Evolutionary conservation across 2,329 filamentous ascomycete genomes (phyloP).

Genomic region (Corynespora cassiicola): DNA sequence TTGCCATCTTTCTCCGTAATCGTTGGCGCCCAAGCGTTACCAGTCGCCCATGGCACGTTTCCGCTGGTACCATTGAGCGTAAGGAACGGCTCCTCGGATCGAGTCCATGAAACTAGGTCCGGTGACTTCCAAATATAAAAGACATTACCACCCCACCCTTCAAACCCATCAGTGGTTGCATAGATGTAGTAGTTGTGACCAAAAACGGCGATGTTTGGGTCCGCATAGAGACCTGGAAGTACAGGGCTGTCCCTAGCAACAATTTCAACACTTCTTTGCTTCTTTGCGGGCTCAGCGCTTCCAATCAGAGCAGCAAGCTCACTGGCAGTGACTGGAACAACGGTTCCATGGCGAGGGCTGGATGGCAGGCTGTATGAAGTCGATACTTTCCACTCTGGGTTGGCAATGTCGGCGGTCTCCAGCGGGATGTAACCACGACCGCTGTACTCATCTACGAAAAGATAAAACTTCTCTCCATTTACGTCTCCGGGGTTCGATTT

Average conservation of each 20-base stretch:
- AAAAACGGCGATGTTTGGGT: slow-evolving; percentile 36
- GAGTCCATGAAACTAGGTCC: slow-evolving; percentile 33
- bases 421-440: slow-evolving; percentile 61
- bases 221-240: slow-evolving; percentile 30
- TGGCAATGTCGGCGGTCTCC: slow-evolving; percentile 57
- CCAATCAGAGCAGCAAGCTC: slow-evolving; percentile 48
- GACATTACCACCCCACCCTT: slow-evolving; percentile 31
- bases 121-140: slow-evolving; percentile 36
- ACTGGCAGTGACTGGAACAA: slow-evolving; percentile 58
- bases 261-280: too few species aligned
- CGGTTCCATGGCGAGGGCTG: slow-evolving; percentile 62
- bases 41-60: slow-evolving; percentile 35
- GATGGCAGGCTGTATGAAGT: slow-evolving; percentile 54
- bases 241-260: slow-evolving; percentile 29
- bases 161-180: slow-evolving; percentile 32
- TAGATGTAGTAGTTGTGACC: slow-evolving; percentile 34
- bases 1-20: slow-evolving; percentile 28
- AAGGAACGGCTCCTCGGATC: slow-evolving; percentile 26
- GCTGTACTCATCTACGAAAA: slow-evolving; percentile 63
- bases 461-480: slow-evolving; percentile 61
- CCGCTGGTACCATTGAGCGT: slow-evolving; percentile 34
- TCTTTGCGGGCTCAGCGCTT: too few species aligned
- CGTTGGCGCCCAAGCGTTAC: slow-evolving; percentile 36
- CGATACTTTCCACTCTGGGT: slow-evolving; percentile 58
- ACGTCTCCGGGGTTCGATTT: slow-evolving; percentile 57